A percentile compares a stretch with the other conserved stretches of the same genome.
Conservation (phyloP, 768 basidiomycete genomes). For the Lactarius sp. region DNA sequence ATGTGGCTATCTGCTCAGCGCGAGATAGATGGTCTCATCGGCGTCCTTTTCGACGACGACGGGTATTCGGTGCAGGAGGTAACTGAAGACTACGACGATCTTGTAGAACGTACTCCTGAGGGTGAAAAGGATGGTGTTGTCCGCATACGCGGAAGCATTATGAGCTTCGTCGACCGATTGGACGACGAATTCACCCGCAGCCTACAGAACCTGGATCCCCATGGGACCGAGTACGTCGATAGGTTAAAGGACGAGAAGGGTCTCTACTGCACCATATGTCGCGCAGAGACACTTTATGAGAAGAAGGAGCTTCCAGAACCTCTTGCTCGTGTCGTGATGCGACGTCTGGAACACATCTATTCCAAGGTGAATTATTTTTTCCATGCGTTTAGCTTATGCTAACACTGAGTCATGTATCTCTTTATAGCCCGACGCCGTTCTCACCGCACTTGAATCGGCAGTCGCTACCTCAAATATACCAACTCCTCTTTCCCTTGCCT, state of each 20-base stretch:
- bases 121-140: slow-evolving; percentile 70
- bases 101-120: slow-evolving; percentile 72
- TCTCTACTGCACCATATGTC: slow-evolving; percentile 89
- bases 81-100: slow-evolving; percentile 89
- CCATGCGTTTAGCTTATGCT: neutral
- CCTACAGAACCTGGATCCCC: slow-evolving; percentile 96
- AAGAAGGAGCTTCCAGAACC: slow-evolving; percentile 70
- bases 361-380: slow-evolving; percentile 63
- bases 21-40: slow-evolving; percentile 85
- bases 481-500: slow-evolving; percentile 56
- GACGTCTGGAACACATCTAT: slow-evolving; percentile 95
- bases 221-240: slow-evolving; percentile 98
- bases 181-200: slow-evolving; percentile 99
- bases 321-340: slow-evolving; percentile 85
- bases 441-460: slow-evolving; percentile 80
- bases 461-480: slow-evolving; percentile 53
- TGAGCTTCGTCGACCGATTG: slow-evolving; percentile 91
- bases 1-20: slow-evolving; percentile 78
- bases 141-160: slow-evolving; percentile 89
- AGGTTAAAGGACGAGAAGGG: slow-evolving; percentile 93
- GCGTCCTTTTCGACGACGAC: slow-evolving; percentile 64
- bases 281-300: slow-evolving; percentile 90
- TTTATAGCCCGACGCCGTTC: slow-evolving; percentile 83
- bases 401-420: slow-evolving; percentile 20
- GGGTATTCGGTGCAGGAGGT: slow-evolving; percentile 82